A percentile compares a stretch with the other conserved stretches of the same genome.
Conservation (phyloP, 495 filamentous ascomycete species). For the Lasiosphaeria hispida region DNA sequence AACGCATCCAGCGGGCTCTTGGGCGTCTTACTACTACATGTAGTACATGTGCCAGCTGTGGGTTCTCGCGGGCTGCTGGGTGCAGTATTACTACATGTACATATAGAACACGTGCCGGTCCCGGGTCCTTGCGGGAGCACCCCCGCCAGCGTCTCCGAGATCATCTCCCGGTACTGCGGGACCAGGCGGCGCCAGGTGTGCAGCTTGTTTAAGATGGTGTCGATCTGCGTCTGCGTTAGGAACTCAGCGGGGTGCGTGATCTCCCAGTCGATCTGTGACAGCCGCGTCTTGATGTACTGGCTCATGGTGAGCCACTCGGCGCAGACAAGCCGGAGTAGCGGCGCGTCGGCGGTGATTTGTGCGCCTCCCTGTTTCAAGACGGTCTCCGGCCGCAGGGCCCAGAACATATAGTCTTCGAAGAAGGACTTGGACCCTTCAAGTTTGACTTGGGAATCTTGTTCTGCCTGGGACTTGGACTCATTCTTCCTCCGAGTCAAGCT, state of each 20-base stretch:
- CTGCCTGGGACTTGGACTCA: no score
- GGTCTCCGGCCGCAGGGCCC: not conserved
- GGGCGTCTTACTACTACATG: no score
- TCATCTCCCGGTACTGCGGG: not conserved
- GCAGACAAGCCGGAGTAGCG: not conserved
- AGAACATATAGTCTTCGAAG: not conserved
- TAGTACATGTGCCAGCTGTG: no score
- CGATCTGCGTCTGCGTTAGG: constrained; percentile 1
- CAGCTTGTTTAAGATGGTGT: constrained; percentile 3
- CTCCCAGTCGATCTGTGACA: constrained; percentile 1
- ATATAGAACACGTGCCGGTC: not conserved
- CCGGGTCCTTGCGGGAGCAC: not conserved
- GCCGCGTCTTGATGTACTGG: constrained; percentile 1
- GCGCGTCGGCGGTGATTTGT: not conserved
- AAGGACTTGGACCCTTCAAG: not conserved
- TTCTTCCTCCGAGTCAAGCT: no score
- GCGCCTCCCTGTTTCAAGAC: not conserved
- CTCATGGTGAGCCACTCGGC: constrained; percentile 4
- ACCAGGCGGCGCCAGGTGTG: not conserved
- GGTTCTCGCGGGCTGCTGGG: no score
- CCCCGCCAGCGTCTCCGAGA: not conserved
- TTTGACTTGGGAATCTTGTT: not conserved
- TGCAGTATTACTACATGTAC: no score
- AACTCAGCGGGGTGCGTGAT: not conserved
- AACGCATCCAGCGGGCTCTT: not conserved